phyloP scores from a whole-genome alignment of 2,329 filamentous ascomycete species.

The Cytospora chrysosperma region DNA sequence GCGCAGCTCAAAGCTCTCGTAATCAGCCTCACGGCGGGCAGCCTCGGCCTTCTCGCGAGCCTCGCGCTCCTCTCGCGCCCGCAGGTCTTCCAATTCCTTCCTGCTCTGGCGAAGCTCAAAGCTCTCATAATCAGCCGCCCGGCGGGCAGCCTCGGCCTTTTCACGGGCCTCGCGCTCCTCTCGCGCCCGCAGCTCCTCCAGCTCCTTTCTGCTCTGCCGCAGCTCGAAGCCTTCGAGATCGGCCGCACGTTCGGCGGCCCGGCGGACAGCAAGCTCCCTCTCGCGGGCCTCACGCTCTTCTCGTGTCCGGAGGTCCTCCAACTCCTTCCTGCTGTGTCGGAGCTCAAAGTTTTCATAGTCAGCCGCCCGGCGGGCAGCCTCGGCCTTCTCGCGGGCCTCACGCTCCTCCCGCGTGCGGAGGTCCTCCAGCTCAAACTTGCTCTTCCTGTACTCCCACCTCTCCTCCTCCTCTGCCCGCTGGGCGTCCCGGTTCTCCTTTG shows the following conservation, averaged over 20 bases:
- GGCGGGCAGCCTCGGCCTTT: conserved; percentile 11
- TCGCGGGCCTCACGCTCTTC: conserved; percentile 24
- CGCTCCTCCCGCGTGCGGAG: conserved; percentile 44
- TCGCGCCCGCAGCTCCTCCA: conserved; percentile 32
- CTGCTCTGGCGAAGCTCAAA: conserved; percentile 38
- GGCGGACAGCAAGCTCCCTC: conserved; percentile 13
- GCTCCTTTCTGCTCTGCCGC: conserved; percentile 39
- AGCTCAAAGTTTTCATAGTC: conserved; percentile 36
- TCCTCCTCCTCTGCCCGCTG: conserved; percentile 29
- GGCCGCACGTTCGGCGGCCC: conserved; percentile 31
- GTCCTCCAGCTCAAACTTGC: conserved; percentile 43
- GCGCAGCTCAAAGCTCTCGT: conserved; percentile 38
- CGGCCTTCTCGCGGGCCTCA: conserved; percentile 31
- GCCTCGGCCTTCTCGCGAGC: conserved; percentile 27
- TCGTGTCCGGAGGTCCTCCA: conserved; percentile 32
- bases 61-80: conserved; percentile 15
- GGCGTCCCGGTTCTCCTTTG: conserved; percentile 22
- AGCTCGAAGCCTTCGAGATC: conserved; percentile 36
- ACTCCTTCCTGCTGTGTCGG: conserved; percentile 39
- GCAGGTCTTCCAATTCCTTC: conserved; percentile 38
- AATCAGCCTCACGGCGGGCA: conserved; percentile 27
- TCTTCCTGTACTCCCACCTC: conserved; percentile 37
- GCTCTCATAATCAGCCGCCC: conserved; percentile 33
- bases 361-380: conserved; percentile 28
- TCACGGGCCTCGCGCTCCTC: conserved; percentile 23